Evolutionary conservation across 495 filamentous ascomycete species (phyloP), one percentile per base, ranked within the genome.

Genomic region (Penicillium lividum): DNA sequence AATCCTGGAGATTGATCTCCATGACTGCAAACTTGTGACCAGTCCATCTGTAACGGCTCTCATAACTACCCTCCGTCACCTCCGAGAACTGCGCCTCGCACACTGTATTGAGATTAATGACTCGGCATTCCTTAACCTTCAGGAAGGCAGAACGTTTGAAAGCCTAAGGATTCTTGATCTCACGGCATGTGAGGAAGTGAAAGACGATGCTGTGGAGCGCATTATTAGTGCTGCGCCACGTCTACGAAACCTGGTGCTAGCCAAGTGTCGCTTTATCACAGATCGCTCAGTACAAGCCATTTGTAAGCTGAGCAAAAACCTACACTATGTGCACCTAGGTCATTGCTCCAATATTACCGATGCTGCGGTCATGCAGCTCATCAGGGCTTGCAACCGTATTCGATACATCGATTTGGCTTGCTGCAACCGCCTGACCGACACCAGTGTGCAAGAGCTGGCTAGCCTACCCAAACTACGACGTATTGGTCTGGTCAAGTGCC

Each of bases 331-430:
- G 48, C 95, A 98, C 65, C 80, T 99, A 5, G 95, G 95, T 2
- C 95, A 99, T 69, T 99, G 95, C 70, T 82, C 83, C 15, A 83
- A 92, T 42, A 92, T 99, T 63, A 97, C 92, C 0, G 95, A 99
- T 74, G 70, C 80, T 10, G 91, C 90, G 7, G 91, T 99, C 7
- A 86, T 87, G 50, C 84, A 86, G 42, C 79, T 99, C 7, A 92
- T 96, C 38, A 86, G 87, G 58, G 74, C 74, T 42, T 99, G 95
- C 78, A 97, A 93, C 73, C 84, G 95, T 33, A 97, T 99, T 61
- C 82, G 95, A 50, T 99, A 99, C 66, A 98, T 99, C 54, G 95
- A 99, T 67, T 74, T 99, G 49, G 95, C 95, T 10, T 98, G 95
- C 77, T 99, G 95, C 72, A 81, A 80, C n/a, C 85, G 87, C 58